Evolutionary conservation across 305 asterid species (phyloP).

Genomic region (Fraxinus baroniana): DNA sequence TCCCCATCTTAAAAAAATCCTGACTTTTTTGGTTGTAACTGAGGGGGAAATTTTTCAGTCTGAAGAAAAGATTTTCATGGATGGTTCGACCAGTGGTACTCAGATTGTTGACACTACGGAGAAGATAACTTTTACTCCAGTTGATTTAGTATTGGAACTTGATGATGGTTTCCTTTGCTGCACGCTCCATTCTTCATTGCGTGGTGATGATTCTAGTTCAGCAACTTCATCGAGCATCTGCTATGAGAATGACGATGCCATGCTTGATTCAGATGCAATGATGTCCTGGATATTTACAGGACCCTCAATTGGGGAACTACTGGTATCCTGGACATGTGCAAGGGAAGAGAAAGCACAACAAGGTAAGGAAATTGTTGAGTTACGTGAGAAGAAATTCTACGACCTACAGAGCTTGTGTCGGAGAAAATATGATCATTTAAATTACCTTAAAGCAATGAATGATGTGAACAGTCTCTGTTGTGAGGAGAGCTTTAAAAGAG

Average conservation of each 20-base stretch:
- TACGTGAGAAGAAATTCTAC: constrained; percentile 74
- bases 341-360: constrained; percentile 75
- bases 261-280: constrained; percentile 69
- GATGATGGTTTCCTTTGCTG: constrained; percentile 65
- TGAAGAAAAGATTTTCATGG: constrained; percentile 51
- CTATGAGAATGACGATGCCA: constrained; percentile 39
- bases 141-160: constrained; percentile 59
- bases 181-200: constrained; percentile 29
- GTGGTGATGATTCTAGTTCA: constrained; percentile 23
- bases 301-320: constrained; percentile 66
- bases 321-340: constrained; percentile 56
- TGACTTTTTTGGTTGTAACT: constrained; percentile 40
- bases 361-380: constrained; percentile 65
- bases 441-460: constrained; percentile 83
- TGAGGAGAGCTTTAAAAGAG: constrained; percentile 82
- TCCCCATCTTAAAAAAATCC: constrained; percentile 67
- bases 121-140: constrained; percentile 61
- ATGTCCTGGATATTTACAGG: constrained; percentile 85
- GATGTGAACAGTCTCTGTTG: constrained; percentile 69
- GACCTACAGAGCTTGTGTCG: constrained; percentile 77
- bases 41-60: constrained; percentile 64
- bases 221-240: constrained; percentile 35
- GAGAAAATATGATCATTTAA: constrained; percentile 74
- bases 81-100: constrained; percentile 36
- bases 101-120: constrained; percentile 52